These are phyloP conservation scores for Xerophyta viscosa DNA, from an alignment of 106 monocot genomes.

Conservation along the genomic window DNA sequence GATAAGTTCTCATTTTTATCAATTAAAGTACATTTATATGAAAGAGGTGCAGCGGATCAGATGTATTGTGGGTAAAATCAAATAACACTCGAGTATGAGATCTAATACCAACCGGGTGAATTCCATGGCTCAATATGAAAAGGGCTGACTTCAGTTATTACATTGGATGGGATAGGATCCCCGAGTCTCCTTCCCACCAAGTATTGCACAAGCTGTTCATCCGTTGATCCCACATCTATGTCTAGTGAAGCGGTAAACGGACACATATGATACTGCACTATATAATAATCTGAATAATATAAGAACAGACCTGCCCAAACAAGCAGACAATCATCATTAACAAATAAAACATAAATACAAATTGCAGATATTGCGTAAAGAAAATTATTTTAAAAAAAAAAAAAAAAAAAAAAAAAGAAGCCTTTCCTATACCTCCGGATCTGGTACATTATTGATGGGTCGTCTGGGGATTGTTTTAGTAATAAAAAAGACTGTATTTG, in stretches of 20 bases:
- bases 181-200: conserved; percentile 16
- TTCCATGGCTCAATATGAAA: conserved; percentile 21
- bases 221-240: conserved; percentile 7
- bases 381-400: neutral
- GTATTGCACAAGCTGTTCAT: conserved; percentile 16
- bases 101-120: conserved; percentile 24
- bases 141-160: conserved; percentile 31
- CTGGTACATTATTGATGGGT: no score
- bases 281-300: neutral
- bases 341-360: neutral
- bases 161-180: conserved; percentile 31
- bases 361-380: neutral
- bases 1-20: no score
- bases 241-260: neutral
- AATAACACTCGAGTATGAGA: neutral
- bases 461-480: no score
- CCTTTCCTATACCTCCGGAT: neutral
- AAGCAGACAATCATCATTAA: neutral
- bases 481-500: no score
- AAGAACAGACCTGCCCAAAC: neutral
- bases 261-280: conserved; percentile 6
- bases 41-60: no score
- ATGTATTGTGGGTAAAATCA: no score
- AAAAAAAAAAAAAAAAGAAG: neutral
- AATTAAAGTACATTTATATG: no score